Evolutionary conservation across 148 eudicot genomes (phyloP), one percentile per base, ranked within the genome.

Genomic region (Chenopodium suecicum): DNA sequence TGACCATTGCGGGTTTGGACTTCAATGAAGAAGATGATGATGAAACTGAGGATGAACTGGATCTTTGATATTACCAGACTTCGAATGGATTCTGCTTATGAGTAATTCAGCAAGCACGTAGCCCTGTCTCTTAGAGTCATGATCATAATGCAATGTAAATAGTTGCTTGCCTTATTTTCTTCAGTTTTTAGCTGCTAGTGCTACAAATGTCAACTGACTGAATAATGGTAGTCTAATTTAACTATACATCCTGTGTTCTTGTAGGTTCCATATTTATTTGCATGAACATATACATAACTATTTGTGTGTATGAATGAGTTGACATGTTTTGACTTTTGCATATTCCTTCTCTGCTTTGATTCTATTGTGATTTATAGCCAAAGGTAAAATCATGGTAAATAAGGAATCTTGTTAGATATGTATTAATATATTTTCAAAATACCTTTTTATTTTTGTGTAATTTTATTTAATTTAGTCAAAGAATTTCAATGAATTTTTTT

Each of bases 1-100:
- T 93, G 98, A 90, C 86, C 37, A 92, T 95, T 70, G 80, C 67
- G 47, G 98, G 99, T 67, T 81, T 93, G 86, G 88, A 87, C 34
- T 92, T 92, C 47, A 89, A 88, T 63, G 88, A 79, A 63, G 88
- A 79, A 63, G 93, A 88, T 1, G 84, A 81, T 66, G 81, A 65
- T 34, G 81, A 63, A 74, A 79, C 80, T 31, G 81, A 65, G 46
- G 86, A 73, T 29, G 81, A 37, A 12, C 64, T 58, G 17, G 73
- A 84, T 47, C 4, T 32, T 32, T 81, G 25, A 81, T 17, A 23
- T 62, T 29, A 70, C 41, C 23, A 47, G 69, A 70, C 14, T 32
- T 71, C 25, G 17, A 23, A 71, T 31, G 82, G 25, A 65, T 44
- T 37, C 23, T 56, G 13, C 20, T 11, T 56, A 54, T 22, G 27